Evolutionary conservation across 2,329 filamentous ascomycete species (phyloP).

Genomic region (Aspergillus brunneoviolaceus): DNA sequence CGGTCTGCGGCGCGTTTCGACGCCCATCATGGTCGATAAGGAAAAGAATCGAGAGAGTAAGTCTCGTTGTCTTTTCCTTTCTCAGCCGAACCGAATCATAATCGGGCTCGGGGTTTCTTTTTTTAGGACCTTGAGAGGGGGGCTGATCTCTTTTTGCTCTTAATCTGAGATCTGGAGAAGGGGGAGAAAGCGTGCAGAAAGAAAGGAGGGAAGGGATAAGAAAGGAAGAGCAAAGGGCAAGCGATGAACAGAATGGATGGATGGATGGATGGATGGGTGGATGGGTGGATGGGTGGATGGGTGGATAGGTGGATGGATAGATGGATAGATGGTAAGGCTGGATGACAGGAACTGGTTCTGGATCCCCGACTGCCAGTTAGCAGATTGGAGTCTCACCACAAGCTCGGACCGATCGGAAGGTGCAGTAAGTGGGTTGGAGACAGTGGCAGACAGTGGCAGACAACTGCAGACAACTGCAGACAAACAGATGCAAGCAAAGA

Average conservation of each 20-base stretch:
- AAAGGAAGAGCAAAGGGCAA: neutral
- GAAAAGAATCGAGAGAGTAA: conserved; percentile 2
- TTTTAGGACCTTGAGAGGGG: neutral
- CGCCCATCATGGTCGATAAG: conserved; percentile 44
- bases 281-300: neutral
- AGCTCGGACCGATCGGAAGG: conserved; percentile 20
- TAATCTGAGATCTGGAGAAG: neutral
- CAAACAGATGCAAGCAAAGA: conserved; percentile 16
- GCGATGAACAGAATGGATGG: no score
- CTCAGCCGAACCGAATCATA: conserved; percentile 39
- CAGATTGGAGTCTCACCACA: conserved; percentile 21
- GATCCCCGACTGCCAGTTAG: conserved; percentile 17
- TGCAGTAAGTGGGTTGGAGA: conserved; percentile 3
- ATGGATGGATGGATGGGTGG: conserved; percentile 4
- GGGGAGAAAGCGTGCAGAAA: conserved; percentile 9
- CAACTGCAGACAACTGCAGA: neutral
- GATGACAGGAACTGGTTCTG: conserved; percentile 9
- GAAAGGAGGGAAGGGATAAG: neutral
- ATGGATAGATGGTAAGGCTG: conserved; percentile 1
- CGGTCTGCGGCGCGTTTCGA: conserved; percentile 47
- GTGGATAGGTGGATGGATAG: conserved; percentile 1
- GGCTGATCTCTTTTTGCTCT: no score
- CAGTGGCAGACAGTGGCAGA: neutral
- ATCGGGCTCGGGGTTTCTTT: conserved; percentile 21
- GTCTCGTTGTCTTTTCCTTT: conserved; percentile 13